phyloP scores from a whole-genome alignment of 768 basidiomycete genomes.

The Boletus bicolor region DNA sequence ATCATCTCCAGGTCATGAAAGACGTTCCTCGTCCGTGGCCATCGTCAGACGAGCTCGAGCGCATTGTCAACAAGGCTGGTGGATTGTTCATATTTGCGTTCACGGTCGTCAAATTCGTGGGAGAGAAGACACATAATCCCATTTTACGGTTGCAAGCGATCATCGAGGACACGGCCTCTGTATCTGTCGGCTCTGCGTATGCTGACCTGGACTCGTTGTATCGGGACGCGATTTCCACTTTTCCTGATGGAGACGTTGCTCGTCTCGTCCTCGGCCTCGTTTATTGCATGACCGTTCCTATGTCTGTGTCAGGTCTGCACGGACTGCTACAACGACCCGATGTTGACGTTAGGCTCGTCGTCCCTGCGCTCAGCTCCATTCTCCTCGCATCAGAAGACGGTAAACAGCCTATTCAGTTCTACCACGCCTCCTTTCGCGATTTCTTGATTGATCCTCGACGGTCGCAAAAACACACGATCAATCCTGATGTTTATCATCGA shows the following conservation, averaged over 20 bases:
- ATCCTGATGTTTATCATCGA: slow-evolving; percentile 13
- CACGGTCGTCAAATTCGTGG: slow-evolving; percentile 28
- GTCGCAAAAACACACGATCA: slow-evolving; percentile 12
- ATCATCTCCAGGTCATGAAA: slow-evolving; percentile 20
- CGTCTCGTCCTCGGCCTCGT: slow-evolving; percentile 21
- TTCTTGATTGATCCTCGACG: slow-evolving; percentile 17
- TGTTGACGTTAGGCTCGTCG: slow-evolving; percentile 11
- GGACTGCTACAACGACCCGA: slow-evolving; percentile 11
- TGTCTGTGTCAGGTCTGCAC: slow-evolving; percentile 15
- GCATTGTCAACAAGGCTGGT: slow-evolving; percentile 15
- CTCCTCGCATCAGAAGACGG: slow-evolving; percentile 20
- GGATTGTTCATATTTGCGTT: slow-evolving; percentile 31
- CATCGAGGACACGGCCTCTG: slow-evolving; percentile 2
- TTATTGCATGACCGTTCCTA: slow-evolving; percentile 11
- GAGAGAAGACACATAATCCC: slow-evolving; percentile 15
- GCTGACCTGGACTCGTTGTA: slow-evolving; percentile 20
- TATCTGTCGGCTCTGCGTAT: slow-evolving; percentile 11
- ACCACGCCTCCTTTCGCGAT: slow-evolving; percentile 22
- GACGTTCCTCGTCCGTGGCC: slow-evolving; percentile 26
- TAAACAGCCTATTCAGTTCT: slow-evolving; percentile 20
- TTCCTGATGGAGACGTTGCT: slow-evolving; percentile 14
- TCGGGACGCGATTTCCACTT: slow-evolving; percentile 18
- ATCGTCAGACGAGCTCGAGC: slow-evolving; percentile 18
- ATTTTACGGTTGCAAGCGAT: slow-evolving; percentile 13
- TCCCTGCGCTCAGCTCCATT: slow-evolving; percentile 17